phyloP scores from a whole-genome alignment of 2,329 filamentous ascomycete genomes.

The Aureobasidium lini region DNA sequence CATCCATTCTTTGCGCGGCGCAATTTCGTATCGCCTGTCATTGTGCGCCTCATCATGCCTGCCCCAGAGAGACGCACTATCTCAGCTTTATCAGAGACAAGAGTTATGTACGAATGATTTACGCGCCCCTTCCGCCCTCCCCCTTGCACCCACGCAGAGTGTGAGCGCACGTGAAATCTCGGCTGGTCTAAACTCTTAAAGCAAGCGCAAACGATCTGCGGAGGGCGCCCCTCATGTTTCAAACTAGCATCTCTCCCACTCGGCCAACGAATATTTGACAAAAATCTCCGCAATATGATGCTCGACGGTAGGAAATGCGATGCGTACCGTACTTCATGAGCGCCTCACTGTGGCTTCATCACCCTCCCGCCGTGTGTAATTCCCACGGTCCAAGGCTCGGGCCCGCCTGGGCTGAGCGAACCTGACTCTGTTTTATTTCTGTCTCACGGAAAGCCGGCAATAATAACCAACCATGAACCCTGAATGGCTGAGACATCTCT shows the following conservation, averaged over 20 bases:
- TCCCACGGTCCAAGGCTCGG: not conserved
- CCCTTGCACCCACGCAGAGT: not conserved
- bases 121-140: not conserved
- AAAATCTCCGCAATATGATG: slow-evolving; percentile 1
- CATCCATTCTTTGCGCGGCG: slow-evolving; percentile 3
- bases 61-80: not conserved
- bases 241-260: slow-evolving; percentile 1
- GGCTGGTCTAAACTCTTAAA: not conserved
- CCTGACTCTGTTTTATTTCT: slow-evolving; percentile 5
- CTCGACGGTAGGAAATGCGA: not conserved
- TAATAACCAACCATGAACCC: not conserved
- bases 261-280: not conserved
- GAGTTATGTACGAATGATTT: not conserved
- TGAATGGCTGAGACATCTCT: not conserved
- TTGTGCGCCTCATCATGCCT: not conserved
- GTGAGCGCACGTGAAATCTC: not conserved
- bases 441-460: slow-evolving; percentile 8
- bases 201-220: slow-evolving; percentile 7
- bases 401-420: not conserved
- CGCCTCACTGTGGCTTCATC: slow-evolving; percentile 1
- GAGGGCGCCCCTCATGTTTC: slow-evolving; percentile 10
- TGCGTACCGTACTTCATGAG: not conserved
- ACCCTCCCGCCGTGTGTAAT: not conserved
- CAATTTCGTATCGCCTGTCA: not conserved
- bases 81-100: not conserved